Conservation (phyloP, 495 filamentous ascomycete species). For the Cryomyces antarcticus region DNA sequence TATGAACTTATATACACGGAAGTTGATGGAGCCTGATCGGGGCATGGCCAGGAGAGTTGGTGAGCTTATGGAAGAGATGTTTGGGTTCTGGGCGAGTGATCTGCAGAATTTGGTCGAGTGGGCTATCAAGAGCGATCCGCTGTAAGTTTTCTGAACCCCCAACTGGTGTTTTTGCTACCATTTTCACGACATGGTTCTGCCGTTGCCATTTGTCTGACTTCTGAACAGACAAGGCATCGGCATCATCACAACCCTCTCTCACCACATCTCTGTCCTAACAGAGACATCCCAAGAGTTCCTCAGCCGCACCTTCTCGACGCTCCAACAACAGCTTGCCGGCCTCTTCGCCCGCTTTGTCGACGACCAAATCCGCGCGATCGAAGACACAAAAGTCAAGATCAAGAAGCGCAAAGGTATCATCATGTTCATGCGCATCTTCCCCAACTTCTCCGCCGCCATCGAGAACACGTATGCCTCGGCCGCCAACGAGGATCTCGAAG, state of each 20-base stretch:
- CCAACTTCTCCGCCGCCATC: slow-evolving; percentile 55
- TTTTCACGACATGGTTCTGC: not conserved
- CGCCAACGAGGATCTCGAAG: slow-evolving; percentile 33
- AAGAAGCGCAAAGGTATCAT: slow-evolving; percentile 97
- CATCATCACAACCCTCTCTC: slow-evolving; percentile 60
- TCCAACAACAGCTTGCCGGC: slow-evolving; percentile 52
- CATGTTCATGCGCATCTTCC: slow-evolving; percentile 81
- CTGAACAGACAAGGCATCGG: slow-evolving; percentile 60
- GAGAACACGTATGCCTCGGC: slow-evolving; percentile 52
- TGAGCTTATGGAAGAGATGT: slow-evolving; percentile 72
- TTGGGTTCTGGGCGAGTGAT: slow-evolving; percentile 58
- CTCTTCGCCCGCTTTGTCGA: slow-evolving; percentile 81
- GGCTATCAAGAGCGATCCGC: slow-evolving; percentile 55
- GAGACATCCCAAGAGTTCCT: slow-evolving; percentile 88
- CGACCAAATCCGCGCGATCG: slow-evolving; percentile 83
- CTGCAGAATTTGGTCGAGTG: slow-evolving; percentile 70
- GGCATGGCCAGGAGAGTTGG: slow-evolving; percentile 58
- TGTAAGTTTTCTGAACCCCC: slow-evolving; percentile 33
- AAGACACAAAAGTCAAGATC: slow-evolving; percentile 97
- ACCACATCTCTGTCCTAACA: slow-evolving; percentile 51
- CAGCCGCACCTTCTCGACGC: slow-evolving; percentile 52
- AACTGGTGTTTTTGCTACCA: not conserved
- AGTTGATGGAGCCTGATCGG: slow-evolving; percentile 67
- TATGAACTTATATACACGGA: slow-evolving; percentile 47
- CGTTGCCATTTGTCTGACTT: not conserved